Base-by-base conservation (phyloP, 2,329 filamentous ascomycete species). In the Ascocoryne sarcoides region DNA sequence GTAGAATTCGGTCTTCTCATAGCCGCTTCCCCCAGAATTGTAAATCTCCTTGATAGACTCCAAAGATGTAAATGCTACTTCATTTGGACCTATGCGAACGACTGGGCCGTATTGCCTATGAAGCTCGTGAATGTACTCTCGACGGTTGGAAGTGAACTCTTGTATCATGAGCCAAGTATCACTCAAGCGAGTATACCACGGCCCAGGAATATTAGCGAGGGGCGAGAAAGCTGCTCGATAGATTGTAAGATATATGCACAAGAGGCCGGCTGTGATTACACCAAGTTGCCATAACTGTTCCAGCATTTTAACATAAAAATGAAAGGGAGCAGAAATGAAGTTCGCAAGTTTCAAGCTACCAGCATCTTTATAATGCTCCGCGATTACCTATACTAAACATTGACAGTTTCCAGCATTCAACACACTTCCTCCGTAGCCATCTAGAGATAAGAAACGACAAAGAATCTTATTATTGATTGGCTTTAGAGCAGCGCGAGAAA, bases 1-100 rank as follows among this genome's bases (percentile, higher is more conserved):
- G 51, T 82, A 82, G 49, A 80, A 80, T 42, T 75, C 70, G 0
- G 75, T 78, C 62, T 80, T 81, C 53, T 81, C 74, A 53, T 75
- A 81, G 17, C 76, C 76, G 52, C 74, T 79, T 3, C 76, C 76
- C 0, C 70, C 69, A 0, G 71, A 72, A 48, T 69, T 68, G 57
- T 82, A 82, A 33, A 80, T 80, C 59, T 79, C 73, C 54, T 75
- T 79, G 38, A 79, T 59, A 0, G 71, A 76, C 7, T 66, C 62
- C 7, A 65, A 59, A 2, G 73, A 76, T 0, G 72, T 68, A 45
- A 80, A 79, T 0, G 73, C 72, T 3, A 76, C 70, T 58, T 82
- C 76, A 44, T 69, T 68, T 0, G 76, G 76, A 0, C 66, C 68
- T 20, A 81, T 54, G 4, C 76, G 68, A 14, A 82, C 73, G 0